Evolutionary conservation across 306 rosid species (phyloP), one percentile per base, ranked within the genome.

Genomic region (Trifolium repens): DNA sequence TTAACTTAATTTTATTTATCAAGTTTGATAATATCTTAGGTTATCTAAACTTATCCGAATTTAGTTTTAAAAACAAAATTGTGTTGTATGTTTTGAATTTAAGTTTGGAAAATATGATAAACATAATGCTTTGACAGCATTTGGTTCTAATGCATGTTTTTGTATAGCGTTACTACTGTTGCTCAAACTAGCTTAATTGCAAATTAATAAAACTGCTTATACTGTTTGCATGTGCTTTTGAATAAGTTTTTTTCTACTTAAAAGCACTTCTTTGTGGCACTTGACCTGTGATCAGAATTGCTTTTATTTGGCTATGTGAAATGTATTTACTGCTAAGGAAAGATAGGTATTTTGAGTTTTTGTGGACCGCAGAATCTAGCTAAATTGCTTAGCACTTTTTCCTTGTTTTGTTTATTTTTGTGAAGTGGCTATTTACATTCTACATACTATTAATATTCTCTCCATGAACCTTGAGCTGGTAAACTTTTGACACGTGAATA

Each of bases 361-460:
- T 59, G 65, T 27, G 27, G 65, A 59, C 17, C 1, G 40, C 16
- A 59, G 42, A 60, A 30, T 42, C 66, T 13, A 60, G 17, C 42
- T 60, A 60, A 60, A 60, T 60, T 30, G 42, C 43, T 30, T 32
- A 13, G 67, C 43, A 60, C 67, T 13, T 9, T 60, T 30, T 60
- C 66, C 19, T 14, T 5, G 42, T 30, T 60, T 30, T 7, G 6
- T 12, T 40, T 47, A 47, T 13, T 59, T 35, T 59, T 35, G 26
- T 30, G 7, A 63, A 8, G 47, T 35, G 34, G 9, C 40, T 60
- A 13, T 30, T 63, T 63, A 35, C 69, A 35, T 17, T 37, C 24
- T 37, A 35, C 69, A 14, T 63, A 9, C 27, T 4, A 61, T 37
- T 63, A 63, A 34, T 63, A 14, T 16, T 39, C 69, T 63, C 8